These are phyloP conservation scores for Luzula sylvatica DNA, from an alignment of 176 grass and related monocot species.

Conservation along the genomic window DNA sequence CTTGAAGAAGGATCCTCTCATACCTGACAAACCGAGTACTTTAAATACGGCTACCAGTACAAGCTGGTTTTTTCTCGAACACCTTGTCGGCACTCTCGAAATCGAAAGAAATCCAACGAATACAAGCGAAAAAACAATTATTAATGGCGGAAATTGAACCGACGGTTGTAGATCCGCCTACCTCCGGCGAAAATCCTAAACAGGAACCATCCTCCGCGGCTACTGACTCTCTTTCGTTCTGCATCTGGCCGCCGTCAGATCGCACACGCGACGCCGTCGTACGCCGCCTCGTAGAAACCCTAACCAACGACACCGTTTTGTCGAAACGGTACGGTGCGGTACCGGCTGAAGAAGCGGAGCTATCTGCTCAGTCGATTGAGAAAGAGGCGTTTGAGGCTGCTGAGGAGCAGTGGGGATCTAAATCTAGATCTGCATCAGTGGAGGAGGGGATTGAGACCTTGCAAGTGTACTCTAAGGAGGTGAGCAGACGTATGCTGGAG, in stretches of 20 bases:
- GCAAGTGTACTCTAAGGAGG: conserved; percentile 86
- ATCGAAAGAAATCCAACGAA: neutral
- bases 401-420: neutral
- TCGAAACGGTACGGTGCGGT: conserved; percentile 76
- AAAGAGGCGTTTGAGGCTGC: conserved; percentile 56
- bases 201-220: neutral
- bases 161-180: neutral
- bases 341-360: conserved; percentile 38
- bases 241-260: conserved; percentile 92
- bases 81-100: too few relatives aligned
- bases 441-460: conserved; percentile 64
- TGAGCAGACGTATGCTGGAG: conserved; percentile 58
- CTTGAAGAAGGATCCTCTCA: too few relatives aligned
- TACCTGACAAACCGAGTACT: too few relatives aligned
- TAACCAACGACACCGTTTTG: conserved; percentile 44
- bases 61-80: too few relatives aligned
- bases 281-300: conserved; percentile 60
- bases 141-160: conserved; percentile 26
- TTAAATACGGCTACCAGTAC: too few relatives aligned
- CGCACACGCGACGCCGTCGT: conserved; percentile 78
- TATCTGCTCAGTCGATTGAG: conserved; percentile 48
- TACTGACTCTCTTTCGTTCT: conserved; percentile 31
- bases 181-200: neutral
- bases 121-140: neutral
- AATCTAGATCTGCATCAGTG: conserved; percentile 24